These are phyloP conservation scores for Stenocarpella maydis DNA, from an alignment of 2,329 filamentous ascomycete genomes.

Conservation along the genomic window DNA sequence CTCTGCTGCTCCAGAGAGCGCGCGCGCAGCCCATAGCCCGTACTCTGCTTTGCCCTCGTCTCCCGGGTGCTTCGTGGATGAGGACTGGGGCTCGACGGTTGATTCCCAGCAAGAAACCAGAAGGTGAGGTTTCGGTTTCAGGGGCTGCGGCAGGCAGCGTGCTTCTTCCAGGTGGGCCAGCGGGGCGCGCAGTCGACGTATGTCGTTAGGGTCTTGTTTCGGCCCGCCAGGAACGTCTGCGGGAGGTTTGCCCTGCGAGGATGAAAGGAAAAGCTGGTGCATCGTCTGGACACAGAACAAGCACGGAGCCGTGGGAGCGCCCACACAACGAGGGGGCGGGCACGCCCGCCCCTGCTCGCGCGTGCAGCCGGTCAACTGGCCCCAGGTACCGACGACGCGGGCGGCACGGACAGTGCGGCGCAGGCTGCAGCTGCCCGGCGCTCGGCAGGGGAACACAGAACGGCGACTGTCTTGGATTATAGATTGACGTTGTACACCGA, in stretches of 20 bases:
- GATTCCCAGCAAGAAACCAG: constrained; percentile 19
- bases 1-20: background rate
- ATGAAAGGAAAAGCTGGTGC: background rate
- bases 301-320: background rate
- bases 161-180: constrained; percentile 3
- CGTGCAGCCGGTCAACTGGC: constrained; percentile 18
- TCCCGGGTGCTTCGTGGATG: background rate
- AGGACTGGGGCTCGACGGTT: background rate
- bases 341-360: constrained; percentile 10
- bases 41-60: background rate
- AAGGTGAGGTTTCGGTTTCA: constrained; percentile 11
- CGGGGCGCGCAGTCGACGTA: constrained; percentile 20
- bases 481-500: constrained; percentile 35
- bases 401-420: constrained; percentile 13
- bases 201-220: constrained; percentile 24
- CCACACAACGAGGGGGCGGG: background rate
- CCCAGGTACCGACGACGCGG: constrained; percentile 22
- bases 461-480: constrained; percentile 33
- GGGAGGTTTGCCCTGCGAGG: background rate
- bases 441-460: constrained; percentile 30
- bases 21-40: background rate
- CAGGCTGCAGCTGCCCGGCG: constrained; percentile 13
- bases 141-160: constrained; percentile 14
- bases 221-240: background rate
- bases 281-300: background rate